phyloP scores from a whole-genome alignment of 2,329 filamentous ascomycete genomes.

The Ascosphaera apis region DNA sequence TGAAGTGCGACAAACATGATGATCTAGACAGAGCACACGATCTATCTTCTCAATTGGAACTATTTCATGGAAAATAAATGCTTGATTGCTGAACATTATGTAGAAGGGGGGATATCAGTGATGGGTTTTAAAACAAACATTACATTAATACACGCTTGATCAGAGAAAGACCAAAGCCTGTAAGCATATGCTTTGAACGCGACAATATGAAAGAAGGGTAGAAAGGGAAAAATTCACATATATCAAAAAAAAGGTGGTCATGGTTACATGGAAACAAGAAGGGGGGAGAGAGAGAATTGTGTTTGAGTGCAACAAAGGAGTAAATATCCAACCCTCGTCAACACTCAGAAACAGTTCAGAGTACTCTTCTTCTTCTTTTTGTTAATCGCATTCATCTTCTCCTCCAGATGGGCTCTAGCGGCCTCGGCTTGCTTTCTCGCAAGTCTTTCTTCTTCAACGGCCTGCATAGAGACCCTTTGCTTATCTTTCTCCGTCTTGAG shows the following conservation, averaged over 20 bases:
- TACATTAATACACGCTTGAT: no score
- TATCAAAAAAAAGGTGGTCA: background rate
- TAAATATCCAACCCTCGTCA: no score
- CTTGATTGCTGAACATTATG: no score
- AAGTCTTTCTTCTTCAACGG: conserved; percentile 88
- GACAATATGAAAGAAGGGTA: no score
- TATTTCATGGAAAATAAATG: no score
- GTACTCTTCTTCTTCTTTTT: conserved; percentile 88
- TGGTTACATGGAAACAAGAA: background rate
- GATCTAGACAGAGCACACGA: no score
- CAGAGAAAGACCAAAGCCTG: no score
- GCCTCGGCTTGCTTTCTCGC: conserved; percentile 78
- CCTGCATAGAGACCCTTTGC: conserved; percentile 48
- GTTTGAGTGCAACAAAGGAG: conserved; percentile 1
- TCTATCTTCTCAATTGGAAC: no score
- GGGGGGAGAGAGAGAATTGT: conserved; percentile 5
- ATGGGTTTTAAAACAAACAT: no score
- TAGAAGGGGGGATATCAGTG: no score
- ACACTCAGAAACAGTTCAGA: conserved; percentile 77
- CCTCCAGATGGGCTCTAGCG: conserved; percentile 70
- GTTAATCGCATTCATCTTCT: conserved; percentile 79
- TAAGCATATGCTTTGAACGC: no score
- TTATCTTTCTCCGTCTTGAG: conserved; percentile 36
- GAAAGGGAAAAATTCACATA: conserved; percentile 4
- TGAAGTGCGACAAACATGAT: no score